Base-by-base conservation (phyloP, 192 early-diverging fungal genomes). In the Linnemannia schmuckeri region DNA sequence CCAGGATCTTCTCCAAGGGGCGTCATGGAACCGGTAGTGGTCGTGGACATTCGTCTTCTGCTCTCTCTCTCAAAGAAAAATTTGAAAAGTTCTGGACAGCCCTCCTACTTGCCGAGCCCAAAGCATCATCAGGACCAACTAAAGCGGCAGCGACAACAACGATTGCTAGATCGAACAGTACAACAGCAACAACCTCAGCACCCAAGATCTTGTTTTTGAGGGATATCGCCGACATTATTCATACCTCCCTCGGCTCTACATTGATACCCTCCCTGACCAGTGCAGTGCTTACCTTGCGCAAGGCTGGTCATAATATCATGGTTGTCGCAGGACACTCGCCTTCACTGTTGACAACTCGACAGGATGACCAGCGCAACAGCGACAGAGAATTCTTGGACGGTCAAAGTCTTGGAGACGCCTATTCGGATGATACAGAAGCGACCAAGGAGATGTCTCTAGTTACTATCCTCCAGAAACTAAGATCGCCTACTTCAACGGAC, bases 161-260 rank as follows among this genome's bases (percentile, higher is more conserved):
- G 49, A 52, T 5, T 2, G 10, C 52, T 15, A 41, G 74, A 63
- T 37, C 49, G 4, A 37, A 33, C 20, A 44, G 44, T 22, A 22
- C 73, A 2, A 13, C 52, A 17, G 42, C 78, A 9, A 8, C 24
- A 66, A 70, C 70, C 18, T 52, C 73, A 30, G 10, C 71, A 8
- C 88, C 89, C 30, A 90, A 89, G 66, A 84, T 93, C 33, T 57
- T 93, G 12, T 93, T 90, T 47, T 74, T 93, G 27, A 81, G 89
- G 30, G 92, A 93, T 73, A 87, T 89, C 77, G 87, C 87, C 18
- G 89, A 92, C 42, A 74, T 90, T 22, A 88, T 91, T 63, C 83
- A 84, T 42, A 86, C 89, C 13, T 74, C 76, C 8, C 83, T 91
- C 76, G 85, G 86, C 7, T 33, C 76, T 6, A 66, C 87, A 1